Conservation (phyloP, 2,329 filamentous ascomycete species). For the Rhinocladiella mackenziei region DNA sequence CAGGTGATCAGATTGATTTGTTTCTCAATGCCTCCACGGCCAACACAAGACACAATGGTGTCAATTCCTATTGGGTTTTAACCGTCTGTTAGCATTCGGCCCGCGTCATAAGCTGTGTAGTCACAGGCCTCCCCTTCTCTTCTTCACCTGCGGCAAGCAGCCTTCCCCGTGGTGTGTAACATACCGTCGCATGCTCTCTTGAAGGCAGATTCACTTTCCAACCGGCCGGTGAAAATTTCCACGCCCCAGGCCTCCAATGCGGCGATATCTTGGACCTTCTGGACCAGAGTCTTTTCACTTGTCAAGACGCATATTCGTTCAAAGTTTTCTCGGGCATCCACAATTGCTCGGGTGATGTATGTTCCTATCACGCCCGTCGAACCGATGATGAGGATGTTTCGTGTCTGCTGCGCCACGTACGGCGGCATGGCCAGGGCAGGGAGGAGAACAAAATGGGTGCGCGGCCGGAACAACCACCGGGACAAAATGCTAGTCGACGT, state of each 20-base stretch:
- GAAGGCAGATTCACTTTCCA: slow-evolving; percentile 52
- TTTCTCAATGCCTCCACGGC: slow-evolving; percentile 57
- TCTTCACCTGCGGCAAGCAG: too few relatives aligned
- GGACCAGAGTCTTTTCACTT: slow-evolving; percentile 48
- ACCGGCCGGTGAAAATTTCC: slow-evolving; percentile 54
- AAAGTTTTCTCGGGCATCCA: slow-evolving; percentile 45
- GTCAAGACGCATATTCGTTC: slow-evolving; percentile 55
- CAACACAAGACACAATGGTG: slow-evolving; percentile 63
- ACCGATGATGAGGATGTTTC: slow-evolving; percentile 51
- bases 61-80: slow-evolving; percentile 46
- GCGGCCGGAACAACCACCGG: not conserved
- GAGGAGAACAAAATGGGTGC: not conserved
- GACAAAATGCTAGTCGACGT: not conserved
- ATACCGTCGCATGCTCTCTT: slow-evolving; percentile 53
- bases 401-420: slow-evolving; percentile 24
- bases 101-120: not conserved
- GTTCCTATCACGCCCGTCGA: slow-evolving; percentile 52
- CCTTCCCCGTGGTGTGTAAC: slow-evolving; percentile 4
- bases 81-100: not conserved
- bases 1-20: slow-evolving; percentile 61
- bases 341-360: slow-evolving; percentile 50
- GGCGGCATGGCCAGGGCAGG: slow-evolving; percentile 19
- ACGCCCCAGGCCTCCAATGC: slow-evolving; percentile 47
- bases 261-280: slow-evolving; percentile 50
- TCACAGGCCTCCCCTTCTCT: too few relatives aligned